Percentiles rank a stretch among this genome's conserved stretches.
phyloP scores from a whole-genome alignment of 495 filamentous ascomycete species.

The Hypoxylon fragiforme region DNA sequence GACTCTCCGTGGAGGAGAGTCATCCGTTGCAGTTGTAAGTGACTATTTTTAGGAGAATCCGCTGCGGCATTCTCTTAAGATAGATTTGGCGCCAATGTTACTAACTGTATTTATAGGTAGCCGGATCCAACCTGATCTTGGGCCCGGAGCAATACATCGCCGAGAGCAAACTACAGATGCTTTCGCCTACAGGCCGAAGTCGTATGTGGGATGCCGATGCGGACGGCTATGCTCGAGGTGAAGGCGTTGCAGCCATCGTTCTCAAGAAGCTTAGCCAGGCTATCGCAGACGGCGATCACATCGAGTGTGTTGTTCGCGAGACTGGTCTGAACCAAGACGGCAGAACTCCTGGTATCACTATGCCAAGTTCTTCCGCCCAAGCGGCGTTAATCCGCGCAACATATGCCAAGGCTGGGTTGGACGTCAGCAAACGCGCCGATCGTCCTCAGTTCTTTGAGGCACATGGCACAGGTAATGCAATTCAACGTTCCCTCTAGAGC shows the following conservation, averaged over 20 bases:
- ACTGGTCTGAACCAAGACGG: conserved; percentile 55
- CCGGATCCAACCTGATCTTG: conserved; percentile 46
- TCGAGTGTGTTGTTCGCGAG: conserved; percentile 57
- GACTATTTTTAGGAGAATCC: no score
- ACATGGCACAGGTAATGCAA: conserved; percentile 32
- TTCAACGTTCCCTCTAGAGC: no score
- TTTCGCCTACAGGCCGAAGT: conserved; percentile 12
- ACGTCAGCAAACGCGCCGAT: not conserved
- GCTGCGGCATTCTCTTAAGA: not conserved
- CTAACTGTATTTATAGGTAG: no score
- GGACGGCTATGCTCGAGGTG: conserved; percentile 61
- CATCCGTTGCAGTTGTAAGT: conserved; percentile 43
- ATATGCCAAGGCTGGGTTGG: conserved; percentile 46
- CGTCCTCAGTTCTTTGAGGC: conserved; percentile 28
- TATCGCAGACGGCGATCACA: conserved; percentile 43
- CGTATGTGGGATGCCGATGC: conserved; percentile 44
- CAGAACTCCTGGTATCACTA: conserved; percentile 47
- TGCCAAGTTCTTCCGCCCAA: conserved; percentile 52
- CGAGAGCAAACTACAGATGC: conserved; percentile 15
- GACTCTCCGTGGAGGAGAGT: conserved; percentile 51
- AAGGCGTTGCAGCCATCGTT: conserved; percentile 53
- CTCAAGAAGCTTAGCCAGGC: conserved; percentile 56
- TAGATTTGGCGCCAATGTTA: no score
- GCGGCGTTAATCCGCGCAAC: conserved; percentile 44
- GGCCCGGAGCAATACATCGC: conserved; percentile 32